A percentile compares a stretch with the other conserved stretches of the same genome.
Evolutionary conservation across 169 alveolate species (phyloP).

Genomic region (Cryptosporidium canis): DNA sequence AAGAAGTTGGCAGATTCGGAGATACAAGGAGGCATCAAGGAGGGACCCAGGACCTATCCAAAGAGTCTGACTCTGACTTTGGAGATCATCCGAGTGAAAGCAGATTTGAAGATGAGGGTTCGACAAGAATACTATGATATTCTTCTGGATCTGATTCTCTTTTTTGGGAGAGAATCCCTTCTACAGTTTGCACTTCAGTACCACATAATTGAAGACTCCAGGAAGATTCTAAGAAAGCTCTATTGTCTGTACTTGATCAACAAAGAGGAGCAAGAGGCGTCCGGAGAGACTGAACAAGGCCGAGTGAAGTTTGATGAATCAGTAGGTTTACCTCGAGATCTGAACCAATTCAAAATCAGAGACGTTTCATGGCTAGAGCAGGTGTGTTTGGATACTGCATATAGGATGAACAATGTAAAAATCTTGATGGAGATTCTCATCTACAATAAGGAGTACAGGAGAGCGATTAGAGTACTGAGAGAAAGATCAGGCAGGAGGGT

Average conservation of each 20-base stretch:
- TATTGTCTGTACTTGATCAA: constrained; percentile 13
- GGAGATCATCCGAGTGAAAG: constrained; percentile 20
- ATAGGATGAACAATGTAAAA: constrained; percentile 13
- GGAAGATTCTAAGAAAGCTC: background rate
- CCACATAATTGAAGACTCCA: constrained; percentile 53
- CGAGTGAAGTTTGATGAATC: background rate
- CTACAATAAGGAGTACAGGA: constrained; percentile 28
- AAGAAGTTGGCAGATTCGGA: background rate
- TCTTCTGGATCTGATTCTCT: background rate
- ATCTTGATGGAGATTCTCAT: constrained; percentile 10
- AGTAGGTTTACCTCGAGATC: background rate
- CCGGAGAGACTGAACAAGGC: background rate
- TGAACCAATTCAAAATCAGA: constrained; percentile 6
- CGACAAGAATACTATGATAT: background rate
- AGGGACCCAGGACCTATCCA: background rate
- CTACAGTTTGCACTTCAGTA: constrained; percentile 34
- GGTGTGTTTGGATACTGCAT: constrained; percentile 44
- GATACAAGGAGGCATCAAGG: background rate
- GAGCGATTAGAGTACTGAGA: constrained; percentile 13
- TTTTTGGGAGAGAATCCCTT: background rate
- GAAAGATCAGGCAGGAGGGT: background rate
- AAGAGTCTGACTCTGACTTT: background rate
- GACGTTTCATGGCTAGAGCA: constrained; percentile 38
- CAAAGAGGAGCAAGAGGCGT: background rate
- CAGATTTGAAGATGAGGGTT: background rate